Evolutionary conservation across 208 protist species (phyloP), one percentile per base, ranked within the genome.

Genomic region (Lotmaria passim): DNA sequence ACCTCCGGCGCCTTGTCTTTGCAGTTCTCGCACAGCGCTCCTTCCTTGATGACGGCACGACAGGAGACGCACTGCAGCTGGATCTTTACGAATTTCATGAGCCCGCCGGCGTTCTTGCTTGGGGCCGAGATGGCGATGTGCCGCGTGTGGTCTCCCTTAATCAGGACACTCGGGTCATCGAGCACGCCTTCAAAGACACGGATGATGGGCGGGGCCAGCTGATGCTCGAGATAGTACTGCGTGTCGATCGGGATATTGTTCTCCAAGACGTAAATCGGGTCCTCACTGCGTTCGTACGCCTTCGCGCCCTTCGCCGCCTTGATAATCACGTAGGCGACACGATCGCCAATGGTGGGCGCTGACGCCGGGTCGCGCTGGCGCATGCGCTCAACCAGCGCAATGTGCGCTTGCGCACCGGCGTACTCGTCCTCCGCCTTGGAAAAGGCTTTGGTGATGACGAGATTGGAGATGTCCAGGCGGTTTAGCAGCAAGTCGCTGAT

Each of bases 221-320:
- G 90, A 52, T 96, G 90, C 70, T 94, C 84, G n/a, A 97, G 68
- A 60, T 97, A 97, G 69, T 97, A 93, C 71, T 95, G 81, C 26
- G 85, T 88, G 79, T 94, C 88, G 31, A 95, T 93, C 7, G 86
- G 89, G 48, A 97, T 93, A 66, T 94, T 96, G 78, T 93, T 97
- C 14, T 93, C 89, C 28, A 95, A 75, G 4, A 93, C 89, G 65
- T 99, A 99, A 11, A 99, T 97, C 19, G 99, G 99, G 82, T 99
- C 99, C 88, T 99, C 99, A n/a, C 96, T 96, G 47, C 98, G 99
- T 69, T 99, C 99, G 76, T 98, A 99, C 17, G 96, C 96, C 69
- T 98, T 98, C 14, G 87, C 87, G 38, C 88, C 85, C 33, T 89
- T 92, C 0, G 83, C 81, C 2, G 87, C 86, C 30, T 93, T 89